A percentile compares a stretch with the other conserved stretches of the same genome.
phyloP scores from a whole-genome alignment of 441 rosid genomes.

The Adansonia rubrostipa region DNA sequence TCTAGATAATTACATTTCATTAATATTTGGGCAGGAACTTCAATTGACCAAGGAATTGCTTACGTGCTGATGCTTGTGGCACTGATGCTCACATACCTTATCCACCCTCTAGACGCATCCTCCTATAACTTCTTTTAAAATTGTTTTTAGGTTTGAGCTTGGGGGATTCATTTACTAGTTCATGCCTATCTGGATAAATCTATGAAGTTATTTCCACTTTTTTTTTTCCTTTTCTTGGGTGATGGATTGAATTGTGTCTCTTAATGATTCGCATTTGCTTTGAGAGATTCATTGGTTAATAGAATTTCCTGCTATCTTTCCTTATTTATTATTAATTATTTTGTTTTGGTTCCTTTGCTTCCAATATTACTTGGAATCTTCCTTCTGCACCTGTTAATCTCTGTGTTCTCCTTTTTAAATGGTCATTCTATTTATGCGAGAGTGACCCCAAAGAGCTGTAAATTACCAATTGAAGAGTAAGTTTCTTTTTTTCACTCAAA shows the following conservation, averaged over 20 bases:
- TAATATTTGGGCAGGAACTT: slow-evolving; percentile 51
- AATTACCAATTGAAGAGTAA: neutral
- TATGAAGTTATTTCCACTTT: no score
- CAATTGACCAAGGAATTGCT: slow-evolving; percentile 83
- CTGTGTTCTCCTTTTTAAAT: no score
- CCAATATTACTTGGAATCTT: neutral
- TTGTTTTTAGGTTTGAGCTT: neutral
- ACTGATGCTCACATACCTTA: slow-evolving; percentile 72
- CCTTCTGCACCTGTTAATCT: neutral
- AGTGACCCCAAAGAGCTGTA: neutral
- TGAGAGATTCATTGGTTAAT: neutral
- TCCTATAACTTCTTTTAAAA: slow-evolving; percentile 51
- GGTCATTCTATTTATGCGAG: no score
- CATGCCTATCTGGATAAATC: no score
- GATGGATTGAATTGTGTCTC: no score
- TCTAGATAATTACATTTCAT: neutral
- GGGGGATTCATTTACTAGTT: neutral
- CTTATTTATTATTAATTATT: neutral
- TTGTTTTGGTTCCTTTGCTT: neutral
- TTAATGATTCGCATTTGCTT: neutral
- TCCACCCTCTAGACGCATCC: slow-evolving; percentile 74
- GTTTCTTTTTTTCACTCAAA: neutral
- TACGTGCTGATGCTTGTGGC: slow-evolving; percentile 79
- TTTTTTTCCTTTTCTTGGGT: no score
- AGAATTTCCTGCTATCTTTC: neutral